These are phyloP conservation scores for Pezicula neosporulosa DNA, from an alignment of 2,329 filamentous ascomycete genomes.

Conservation along the genomic window DNA sequence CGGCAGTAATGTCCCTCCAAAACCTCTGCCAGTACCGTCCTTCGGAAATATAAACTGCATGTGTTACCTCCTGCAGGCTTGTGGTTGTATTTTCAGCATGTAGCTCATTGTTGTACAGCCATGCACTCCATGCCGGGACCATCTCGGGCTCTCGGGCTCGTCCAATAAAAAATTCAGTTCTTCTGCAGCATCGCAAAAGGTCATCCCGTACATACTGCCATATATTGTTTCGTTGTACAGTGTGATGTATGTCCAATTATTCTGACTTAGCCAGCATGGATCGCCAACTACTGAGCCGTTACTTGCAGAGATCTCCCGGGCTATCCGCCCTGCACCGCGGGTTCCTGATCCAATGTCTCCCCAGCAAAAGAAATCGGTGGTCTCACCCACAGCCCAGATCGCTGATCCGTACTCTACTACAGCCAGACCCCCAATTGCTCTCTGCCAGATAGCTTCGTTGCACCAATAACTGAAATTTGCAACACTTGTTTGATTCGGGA, in stretches of 20 bases:
- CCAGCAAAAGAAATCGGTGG: conserved; percentile 3
- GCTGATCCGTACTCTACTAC: conserved; percentile 6
- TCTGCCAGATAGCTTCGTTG: conserved; percentile 17
- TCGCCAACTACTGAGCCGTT: background rate
- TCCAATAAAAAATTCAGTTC: background rate
- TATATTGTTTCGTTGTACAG: background rate
- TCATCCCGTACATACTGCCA: background rate
- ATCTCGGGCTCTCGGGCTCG: background rate
- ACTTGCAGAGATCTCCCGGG: background rate
- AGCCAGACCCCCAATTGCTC: conserved; percentile 11
- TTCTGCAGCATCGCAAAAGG: background rate
- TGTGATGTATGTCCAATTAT: background rate
- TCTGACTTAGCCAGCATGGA: background rate
- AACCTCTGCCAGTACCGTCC: conserved; percentile 23
- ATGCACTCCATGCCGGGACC: background rate
- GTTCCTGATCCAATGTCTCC: conserved; percentile 10
- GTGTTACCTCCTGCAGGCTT: conserved; percentile 22
- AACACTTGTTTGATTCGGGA: conserved; percentile 21
- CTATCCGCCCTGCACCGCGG: background rate
- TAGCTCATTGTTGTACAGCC: conserved; percentile 1
- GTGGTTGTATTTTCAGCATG: conserved; percentile 19
- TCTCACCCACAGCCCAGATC: conserved; percentile 17
- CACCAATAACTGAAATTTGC: conserved; percentile 22
- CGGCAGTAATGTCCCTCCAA: conserved; percentile 22
- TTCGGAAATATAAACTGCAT: conserved; percentile 20